Evolutionary conservation across 1,284 basidiomycete genomes (phyloP), one percentile per base, ranked within the genome.

Genomic region (Ceratobasidium sp.): DNA sequence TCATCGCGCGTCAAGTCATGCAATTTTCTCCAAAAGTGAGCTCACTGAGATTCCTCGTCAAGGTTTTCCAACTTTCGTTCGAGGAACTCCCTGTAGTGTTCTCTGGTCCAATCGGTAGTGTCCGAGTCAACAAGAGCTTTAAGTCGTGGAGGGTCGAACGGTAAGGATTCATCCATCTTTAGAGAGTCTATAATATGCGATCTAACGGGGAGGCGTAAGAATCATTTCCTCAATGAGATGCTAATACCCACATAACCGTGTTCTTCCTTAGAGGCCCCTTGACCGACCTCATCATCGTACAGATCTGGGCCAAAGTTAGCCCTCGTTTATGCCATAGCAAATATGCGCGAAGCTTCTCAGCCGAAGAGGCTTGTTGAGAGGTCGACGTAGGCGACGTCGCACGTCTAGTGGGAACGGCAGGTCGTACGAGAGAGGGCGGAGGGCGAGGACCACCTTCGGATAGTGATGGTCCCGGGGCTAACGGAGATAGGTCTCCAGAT

Each of bases 321-420:
- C 31, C 1, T 50, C 48, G 57, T 6, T 72, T 60, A 62, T 72
- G 57, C 69, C 69, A 72, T 33, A 72, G 69, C 24, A 72, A 29
- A 41, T 72, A 72, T 9, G 57, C 69, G n/a, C 56, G 56, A 2
- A 62, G 57, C 17, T 72, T 56, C n/a, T 19, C 33, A 5, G 51
- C 7, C 15, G 64, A 36, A 15, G 36, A 4, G 36, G 36, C 36
- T 41, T 11, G 36, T 41, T 41, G 36, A 41, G 36, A 41, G 36
- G 36, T 41, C 36, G 36, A 5, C 11, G 4, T 11, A 41, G 36
- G 36, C 6, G 41, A 33, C 17, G 36, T 53, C 31, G 64, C 27
- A 22, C 36, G 19, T 27, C 22, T 19, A 36, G 15, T 29, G 8
- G 66, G 27, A 11, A 31, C 22, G 14, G 53, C 6, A 41, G 4